Evolutionary conservation across 1,284 basidiomycete species (phyloP), one percentile per base, ranked within the genome.

Genomic region (Mycosarcoma mackinlayi): DNA sequence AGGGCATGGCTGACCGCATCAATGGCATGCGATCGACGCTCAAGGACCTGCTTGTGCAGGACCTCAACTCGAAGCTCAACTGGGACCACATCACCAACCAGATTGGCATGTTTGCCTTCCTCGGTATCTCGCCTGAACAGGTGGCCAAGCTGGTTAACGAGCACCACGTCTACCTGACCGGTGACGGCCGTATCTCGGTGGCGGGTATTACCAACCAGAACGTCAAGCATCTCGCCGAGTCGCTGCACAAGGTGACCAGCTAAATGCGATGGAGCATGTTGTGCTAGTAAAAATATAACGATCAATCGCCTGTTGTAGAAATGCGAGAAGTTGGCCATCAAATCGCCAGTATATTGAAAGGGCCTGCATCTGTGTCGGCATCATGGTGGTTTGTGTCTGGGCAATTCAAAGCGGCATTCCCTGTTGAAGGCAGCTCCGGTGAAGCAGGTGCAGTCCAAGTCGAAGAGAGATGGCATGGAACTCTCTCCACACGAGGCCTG

Each of bases 11-110:
- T 23, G 81, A 83, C 76, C 79, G 82, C 37, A 83, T 83, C 73
- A 79, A 81, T 62, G 77, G 76, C 41, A 83, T 83, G 82, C 74
- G 82, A 19, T 63, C 80, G 21, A 73, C 73, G 45, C 76, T 83
- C 45, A 79, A 80, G 59, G 44, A 67, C 44, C 73, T 81, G 33
- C 72, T 83, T 10, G 80, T 81, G 21, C 44, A 83, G 33, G 79
- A 83, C 55, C 57, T 76, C 38, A 76, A 77, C 63, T 80, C 76
- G 47, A 80, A 83, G 77, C 75, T 76, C 57, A 83, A 83, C 71
- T 83, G 82, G 82, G 79, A 82, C 71, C 82, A 83, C 69, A 83
- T 83, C 63, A 83, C 80, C 54, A 83, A 80, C 71, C 82, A 83
- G 68, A 83, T 83, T 41, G 82, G 80, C 56, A 82, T 82, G 80